Conservation (phyloP, 2,329 filamentous ascomycete genomes). For the Tolypocladium tundrense region DNA sequence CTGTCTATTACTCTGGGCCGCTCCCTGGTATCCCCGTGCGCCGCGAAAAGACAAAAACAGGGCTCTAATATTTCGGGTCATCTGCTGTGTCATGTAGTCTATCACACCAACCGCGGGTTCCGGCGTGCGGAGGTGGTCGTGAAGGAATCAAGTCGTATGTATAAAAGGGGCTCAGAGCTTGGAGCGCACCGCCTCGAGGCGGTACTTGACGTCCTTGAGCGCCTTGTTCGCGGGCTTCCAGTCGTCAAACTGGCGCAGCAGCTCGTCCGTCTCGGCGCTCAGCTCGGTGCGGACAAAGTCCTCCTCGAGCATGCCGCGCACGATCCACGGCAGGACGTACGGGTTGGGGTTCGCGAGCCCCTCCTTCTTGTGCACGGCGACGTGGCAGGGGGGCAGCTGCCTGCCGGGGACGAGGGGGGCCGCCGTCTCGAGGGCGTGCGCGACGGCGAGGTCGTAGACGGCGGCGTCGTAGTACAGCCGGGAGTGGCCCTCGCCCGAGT, state of each 20-base stretch:
- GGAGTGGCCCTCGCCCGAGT: conserved; percentile 87
- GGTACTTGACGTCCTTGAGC: conserved; percentile 90
- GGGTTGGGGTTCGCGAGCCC: conserved; percentile 56
- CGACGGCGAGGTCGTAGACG: conserved; percentile 71
- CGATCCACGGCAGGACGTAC: conserved; percentile 88
- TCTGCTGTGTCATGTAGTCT: not conserved
- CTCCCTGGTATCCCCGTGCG: not conserved
- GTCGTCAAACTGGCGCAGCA: conserved; percentile 82
- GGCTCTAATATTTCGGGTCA: not conserved
- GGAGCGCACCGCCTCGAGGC: conserved; percentile 82
- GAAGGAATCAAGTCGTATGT: no score
- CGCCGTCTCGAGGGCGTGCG: conserved; percentile 65
- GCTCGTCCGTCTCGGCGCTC: conserved; percentile 61
- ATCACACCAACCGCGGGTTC: not conserved
- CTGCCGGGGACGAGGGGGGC: conserved; percentile 10
- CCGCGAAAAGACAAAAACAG: not conserved
- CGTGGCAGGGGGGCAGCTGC: not conserved
- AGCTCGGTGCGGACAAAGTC: conserved; percentile 78
- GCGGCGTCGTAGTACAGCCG: conserved; percentile 81
- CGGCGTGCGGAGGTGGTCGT: not conserved
- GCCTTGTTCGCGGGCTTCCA: conserved; percentile 89
- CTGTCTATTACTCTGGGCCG: not conserved
- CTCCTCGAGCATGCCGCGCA: conserved; percentile 87
- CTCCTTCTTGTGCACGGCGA: not conserved
- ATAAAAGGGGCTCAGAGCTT: conserved; percentile 47